A percentile compares a stretch with the other conserved stretches of the same genome.
phyloP scores from a whole-genome alignment of 1,284 basidiomycete genomes.

The Ustilago trichophora region DNA sequence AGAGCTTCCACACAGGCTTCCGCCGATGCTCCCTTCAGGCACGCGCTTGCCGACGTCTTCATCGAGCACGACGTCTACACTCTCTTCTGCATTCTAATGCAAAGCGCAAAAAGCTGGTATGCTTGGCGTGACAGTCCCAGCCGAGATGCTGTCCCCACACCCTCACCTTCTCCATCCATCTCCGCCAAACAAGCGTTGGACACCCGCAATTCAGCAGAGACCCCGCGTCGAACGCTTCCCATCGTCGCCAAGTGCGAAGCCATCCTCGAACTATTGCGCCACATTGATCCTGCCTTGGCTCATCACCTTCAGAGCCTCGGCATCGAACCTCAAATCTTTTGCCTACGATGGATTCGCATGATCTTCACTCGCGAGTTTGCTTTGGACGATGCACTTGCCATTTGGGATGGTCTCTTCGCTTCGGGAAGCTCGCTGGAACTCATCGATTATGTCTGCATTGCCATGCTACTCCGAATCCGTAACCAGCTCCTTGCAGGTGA shows the following conservation, averaged over 20 bases:
- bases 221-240: slow-evolving; percentile 13
- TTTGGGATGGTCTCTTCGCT: slow-evolving; percentile 63
- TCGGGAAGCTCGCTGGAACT: slow-evolving; percentile 47
- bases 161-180: slow-evolving; percentile 4
- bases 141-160: background rate
- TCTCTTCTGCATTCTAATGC: slow-evolving; percentile 56
- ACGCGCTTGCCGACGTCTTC: slow-evolving; percentile 34
- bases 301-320: slow-evolving; percentile 53
- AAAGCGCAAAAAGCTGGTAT: slow-evolving; percentile 50
- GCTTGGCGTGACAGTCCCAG: slow-evolving; percentile 39
- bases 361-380: slow-evolving; percentile 60
- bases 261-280: slow-evolving; percentile 37
- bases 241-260: slow-evolving; percentile 42
- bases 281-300: slow-evolving; percentile 48
- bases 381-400: slow-evolving; percentile 38
- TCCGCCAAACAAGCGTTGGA: background rate
- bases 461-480: slow-evolving; percentile 60
- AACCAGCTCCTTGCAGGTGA: slow-evolving; percentile 52
- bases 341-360: slow-evolving; percentile 61
- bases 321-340: slow-evolving; percentile 61
- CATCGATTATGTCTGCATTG: slow-evolving; percentile 59
- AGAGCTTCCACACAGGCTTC: background rate
- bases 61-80: slow-evolving; percentile 58
- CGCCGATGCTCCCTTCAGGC: slow-evolving; percentile 23
- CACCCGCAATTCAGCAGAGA: background rate